Evolutionary conservation across 176 grass and related monocot genomes (phyloP).

Genomic region (Tuctoria greenei): DNA sequence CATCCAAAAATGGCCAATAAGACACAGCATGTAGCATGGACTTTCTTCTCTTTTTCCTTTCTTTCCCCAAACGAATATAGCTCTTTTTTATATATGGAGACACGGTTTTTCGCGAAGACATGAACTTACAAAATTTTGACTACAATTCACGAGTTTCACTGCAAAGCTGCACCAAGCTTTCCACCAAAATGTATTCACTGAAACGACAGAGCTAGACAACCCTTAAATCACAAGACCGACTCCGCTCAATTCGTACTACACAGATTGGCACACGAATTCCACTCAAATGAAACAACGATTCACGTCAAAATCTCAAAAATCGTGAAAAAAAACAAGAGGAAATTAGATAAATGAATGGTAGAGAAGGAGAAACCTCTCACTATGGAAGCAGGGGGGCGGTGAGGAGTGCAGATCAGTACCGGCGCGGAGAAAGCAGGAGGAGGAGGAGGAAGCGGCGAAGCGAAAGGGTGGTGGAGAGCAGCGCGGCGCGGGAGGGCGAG

Average conservation of each 20-base stretch:
- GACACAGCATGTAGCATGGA: background rate
- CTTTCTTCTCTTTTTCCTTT: background rate
- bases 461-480: slow-evolving; percentile 45
- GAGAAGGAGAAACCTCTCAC: background rate
- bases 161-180: background rate
- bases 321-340: background rate
- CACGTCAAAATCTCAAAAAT: background rate
- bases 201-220: background rate
- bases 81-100: background rate
- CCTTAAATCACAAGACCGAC: background rate
- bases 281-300: background rate
- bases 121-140: background rate
- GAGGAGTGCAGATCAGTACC: slow-evolving; percentile 36
- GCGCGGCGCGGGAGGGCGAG: background rate
- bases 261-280: background rate
- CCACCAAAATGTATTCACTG: background rate
- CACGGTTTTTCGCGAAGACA: no score
- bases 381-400: background rate
- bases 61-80: background rate
- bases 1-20: background rate
- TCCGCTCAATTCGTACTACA: background rate
- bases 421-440: slow-evolving; percentile 15
- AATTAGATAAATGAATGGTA: background rate
- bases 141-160: background rate
- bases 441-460: slow-evolving; percentile 36